Percentiles rank a stretch among this genome's conserved stretches.
Conservation (phyloP, 1,139 yeast genomes). For the Saccharomyces hybrid region DNA sequence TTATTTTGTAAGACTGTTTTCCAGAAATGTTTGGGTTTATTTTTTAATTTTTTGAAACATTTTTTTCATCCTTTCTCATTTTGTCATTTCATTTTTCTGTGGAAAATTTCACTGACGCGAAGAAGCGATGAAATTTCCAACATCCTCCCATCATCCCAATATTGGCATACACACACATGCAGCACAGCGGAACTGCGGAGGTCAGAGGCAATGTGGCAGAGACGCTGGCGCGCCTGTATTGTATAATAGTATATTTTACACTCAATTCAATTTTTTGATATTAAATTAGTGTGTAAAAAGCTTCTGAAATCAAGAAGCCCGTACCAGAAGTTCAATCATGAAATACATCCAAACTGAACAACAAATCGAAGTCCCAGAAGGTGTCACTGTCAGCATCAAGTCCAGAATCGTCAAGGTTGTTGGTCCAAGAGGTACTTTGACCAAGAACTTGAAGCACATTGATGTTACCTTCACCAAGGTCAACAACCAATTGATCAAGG, state of each 20-base stretch:
- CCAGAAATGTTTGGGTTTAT: neutral
- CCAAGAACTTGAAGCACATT: slow-evolving; percentile 89
- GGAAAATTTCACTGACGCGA: slow-evolving; percentile 3
- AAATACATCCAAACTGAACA: slow-evolving; percentile 95
- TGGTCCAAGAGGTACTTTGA: slow-evolving; percentile 97
- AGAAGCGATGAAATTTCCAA: neutral
- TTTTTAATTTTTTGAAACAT: neutral
- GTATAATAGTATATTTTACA: neutral
- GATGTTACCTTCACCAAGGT: slow-evolving; percentile 86
- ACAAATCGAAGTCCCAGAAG: slow-evolving; percentile 86
- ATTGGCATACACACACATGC: slow-evolving; percentile 7
- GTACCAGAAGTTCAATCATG: slow-evolving; percentile 40
- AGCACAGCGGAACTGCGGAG: slow-evolving; percentile 68
- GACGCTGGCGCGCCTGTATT: neutral
- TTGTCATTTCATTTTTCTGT: slow-evolving; percentile 2
- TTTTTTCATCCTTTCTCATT: neutral
- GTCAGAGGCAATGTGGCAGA: slow-evolving; percentile 40
- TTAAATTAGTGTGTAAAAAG: neutral
- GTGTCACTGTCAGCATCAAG: slow-evolving; percentile 84
- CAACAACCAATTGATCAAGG: slow-evolving; percentile 64
- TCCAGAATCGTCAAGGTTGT: slow-evolving; percentile 85
- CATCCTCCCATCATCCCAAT: neutral
- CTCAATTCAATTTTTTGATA: neutral
- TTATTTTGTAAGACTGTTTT: neutral
- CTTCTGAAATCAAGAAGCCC: neutral